A percentile compares a stretch with the other conserved stretches of the same genome.
phyloP scores from a whole-genome alignment of 1,139 yeast genomes.

The Protomyces macrosporus region DNA sequence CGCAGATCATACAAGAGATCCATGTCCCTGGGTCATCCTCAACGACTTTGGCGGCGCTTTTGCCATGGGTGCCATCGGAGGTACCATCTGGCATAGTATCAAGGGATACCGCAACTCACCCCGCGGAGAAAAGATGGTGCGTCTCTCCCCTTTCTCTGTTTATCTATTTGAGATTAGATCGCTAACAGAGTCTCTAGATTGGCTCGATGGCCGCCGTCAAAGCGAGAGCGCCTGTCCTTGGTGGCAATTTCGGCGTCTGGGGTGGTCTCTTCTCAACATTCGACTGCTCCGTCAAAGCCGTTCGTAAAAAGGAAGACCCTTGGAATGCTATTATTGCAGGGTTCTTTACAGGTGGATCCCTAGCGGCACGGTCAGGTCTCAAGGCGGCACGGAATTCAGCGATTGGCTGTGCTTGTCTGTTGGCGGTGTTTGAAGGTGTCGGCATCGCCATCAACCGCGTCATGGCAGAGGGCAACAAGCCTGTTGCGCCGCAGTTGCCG shows the following conservation, averaged over 20 bases:
- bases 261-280: slow-evolving; percentile 95
- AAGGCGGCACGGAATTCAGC: slow-evolving; percentile 95
- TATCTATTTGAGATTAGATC: not conserved
- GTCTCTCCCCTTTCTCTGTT: not conserved
- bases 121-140: slow-evolving; percentile 56
- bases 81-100: slow-evolving; percentile 97
- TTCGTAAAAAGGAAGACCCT: slow-evolving; percentile 96
- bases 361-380: slow-evolving; percentile 99
- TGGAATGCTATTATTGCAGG: slow-evolving; percentile 95
- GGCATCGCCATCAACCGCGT: slow-evolving; percentile 93
- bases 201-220: slow-evolving; percentile 89
- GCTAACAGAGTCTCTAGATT: slow-evolving; percentile 48
- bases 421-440: slow-evolving; percentile 97
- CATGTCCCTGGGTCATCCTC: slow-evolving; percentile 93
- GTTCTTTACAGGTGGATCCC: slow-evolving; percentile 95
- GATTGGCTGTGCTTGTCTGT: slow-evolving; percentile 92
- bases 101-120: slow-evolving; percentile 99
- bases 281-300: slow-evolving; percentile 92
- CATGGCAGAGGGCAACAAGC: slow-evolving; percentile 78
- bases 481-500: slow-evolving; percentile 42
- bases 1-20: slow-evolving; percentile 98
- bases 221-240: slow-evolving; percentile 96
- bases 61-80: slow-evolving; percentile 85
- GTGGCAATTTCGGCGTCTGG: slow-evolving; percentile 99
- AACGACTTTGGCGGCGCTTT: slow-evolving; percentile 99